phyloP scores from a whole-genome alignment of 1,284 basidiomycete genomes.

The Melampsora americana region DNA sequence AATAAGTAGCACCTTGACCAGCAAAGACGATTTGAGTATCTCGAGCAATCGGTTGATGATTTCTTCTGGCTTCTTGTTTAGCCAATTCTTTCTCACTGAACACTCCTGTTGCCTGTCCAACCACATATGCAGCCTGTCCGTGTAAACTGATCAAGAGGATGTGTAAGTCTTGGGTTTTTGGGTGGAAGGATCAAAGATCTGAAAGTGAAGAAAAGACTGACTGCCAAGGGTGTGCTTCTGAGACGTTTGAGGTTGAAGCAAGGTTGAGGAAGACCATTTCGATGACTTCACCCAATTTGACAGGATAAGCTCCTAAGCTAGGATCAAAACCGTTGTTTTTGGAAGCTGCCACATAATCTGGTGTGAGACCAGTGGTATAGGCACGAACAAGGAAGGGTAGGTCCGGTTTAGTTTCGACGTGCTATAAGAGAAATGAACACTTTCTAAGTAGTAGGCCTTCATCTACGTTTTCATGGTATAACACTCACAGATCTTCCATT shows the following conservation, averaged over 20 bases:
- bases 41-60: constrained; percentile 15
- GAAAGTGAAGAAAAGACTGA: constrained; percentile 6
- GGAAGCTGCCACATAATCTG: constrained; percentile 11
- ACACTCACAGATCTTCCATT: constrained; percentile 23
- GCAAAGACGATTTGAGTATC: constrained; percentile 38
- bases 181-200: background rate
- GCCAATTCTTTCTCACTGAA: constrained; percentile 24
- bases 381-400: constrained; percentile 27
- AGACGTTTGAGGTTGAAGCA: constrained; percentile 26
- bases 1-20: constrained; percentile 18
- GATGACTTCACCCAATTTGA: constrained; percentile 37
- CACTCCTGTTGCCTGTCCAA: constrained; percentile 21
- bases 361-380: constrained; percentile 23
- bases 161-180: background rate
- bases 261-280: constrained; percentile 35
- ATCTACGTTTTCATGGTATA: too few relatives aligned
- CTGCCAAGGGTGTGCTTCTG: constrained; percentile 43
- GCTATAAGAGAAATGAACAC: constrained; percentile 40
- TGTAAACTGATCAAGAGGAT: constrained; percentile 16
- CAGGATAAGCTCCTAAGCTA: constrained; percentile 24
- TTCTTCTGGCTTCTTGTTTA: constrained; percentile 8
- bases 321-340: constrained; percentile 38
- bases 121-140: too few relatives aligned
- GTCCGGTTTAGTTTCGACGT: constrained; percentile 20
- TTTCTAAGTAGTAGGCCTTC: too few relatives aligned